Conservation (phyloP, 2,329 filamentous ascomycete species). For the Microsporum ferrugineum region DNA sequence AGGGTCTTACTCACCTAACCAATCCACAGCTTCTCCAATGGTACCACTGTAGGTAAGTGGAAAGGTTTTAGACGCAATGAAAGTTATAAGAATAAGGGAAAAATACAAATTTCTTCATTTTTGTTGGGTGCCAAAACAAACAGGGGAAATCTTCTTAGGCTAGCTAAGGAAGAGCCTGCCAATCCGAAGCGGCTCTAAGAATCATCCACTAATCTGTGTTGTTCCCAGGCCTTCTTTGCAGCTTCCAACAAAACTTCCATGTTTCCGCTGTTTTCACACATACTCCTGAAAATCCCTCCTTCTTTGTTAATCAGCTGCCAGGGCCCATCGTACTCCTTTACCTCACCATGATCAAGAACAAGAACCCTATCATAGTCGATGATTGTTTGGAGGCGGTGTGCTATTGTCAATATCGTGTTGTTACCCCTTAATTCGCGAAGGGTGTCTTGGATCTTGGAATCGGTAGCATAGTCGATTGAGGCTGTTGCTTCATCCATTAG, state of each 20-base stretch:
- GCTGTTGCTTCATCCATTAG: constrained; percentile 99
- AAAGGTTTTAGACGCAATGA: background rate
- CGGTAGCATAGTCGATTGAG: constrained; percentile 92
- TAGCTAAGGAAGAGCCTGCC: background rate
- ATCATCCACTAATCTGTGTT: constrained; percentile 38
- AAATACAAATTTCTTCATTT: background rate
- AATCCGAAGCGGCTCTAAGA: constrained; percentile 14
- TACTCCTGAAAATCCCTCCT: constrained; percentile 53
- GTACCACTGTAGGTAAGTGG: background rate
- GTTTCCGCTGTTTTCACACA: constrained; percentile 60
- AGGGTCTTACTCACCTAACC: background rate
- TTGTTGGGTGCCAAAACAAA: background rate
- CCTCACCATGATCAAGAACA: constrained; percentile 76
- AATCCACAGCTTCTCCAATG: background rate
- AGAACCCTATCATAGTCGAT: constrained; percentile 97
- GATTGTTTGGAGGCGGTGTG: constrained; percentile 89
- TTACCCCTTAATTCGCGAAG: constrained; percentile 71
- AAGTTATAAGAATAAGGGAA: background rate
- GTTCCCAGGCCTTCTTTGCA: constrained; percentile 41
- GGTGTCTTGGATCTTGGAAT: constrained; percentile 90
- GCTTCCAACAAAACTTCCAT: constrained; percentile 46
- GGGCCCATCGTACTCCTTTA: constrained; percentile 85
- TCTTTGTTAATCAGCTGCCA: constrained; percentile 65
- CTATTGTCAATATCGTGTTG: constrained; percentile 92
- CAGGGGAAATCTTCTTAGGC: background rate